Evolutionary conservation across 2,329 filamentous ascomycete genomes (phyloP), one percentile per base, ranked within the genome.

Genomic region (Aspergillus neoniger): DNA sequence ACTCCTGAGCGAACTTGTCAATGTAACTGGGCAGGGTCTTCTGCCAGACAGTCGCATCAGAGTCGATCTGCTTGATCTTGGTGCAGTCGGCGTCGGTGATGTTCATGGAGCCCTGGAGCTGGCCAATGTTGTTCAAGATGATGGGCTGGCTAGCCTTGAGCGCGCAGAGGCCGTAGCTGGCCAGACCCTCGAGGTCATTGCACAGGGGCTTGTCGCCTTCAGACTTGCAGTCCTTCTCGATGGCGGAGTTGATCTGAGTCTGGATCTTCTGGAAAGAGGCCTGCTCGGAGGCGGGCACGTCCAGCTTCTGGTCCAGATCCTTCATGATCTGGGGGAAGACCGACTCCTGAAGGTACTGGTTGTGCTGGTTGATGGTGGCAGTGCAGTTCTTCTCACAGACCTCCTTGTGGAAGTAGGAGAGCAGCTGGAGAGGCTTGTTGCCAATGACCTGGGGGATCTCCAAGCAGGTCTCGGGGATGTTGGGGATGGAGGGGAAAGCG

Each of bases 301-400:
- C 58, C 17, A 60, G 50, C 36, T 49, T 57, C 23, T 54, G 23
- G 19, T 60, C 51, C 17, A 60, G 15, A 21, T 55, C 43, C 50
- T 60, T 54, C 30, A 57, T 52, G 21, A 60, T 28, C 49, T 60
- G 49, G 5, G 61, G 61, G 49, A 55, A n/a, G 12, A 63, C 54
- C 9, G 47, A 36, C 15, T 60, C 51, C 32, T 60, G 32, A n/a
- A 63, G 12, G 38, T 55, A 63, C 12, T 53, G 21, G 48, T 51
- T 60, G 43, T 58, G 54, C 36, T 63, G 48, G 54, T 63, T 63
- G 61, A 63, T 60, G 15, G 60, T 63, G 49, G 60, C 43, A 17
- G 49, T 55, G 58, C 60, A 63, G 44, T 57, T 55, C 58, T 63
- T 53, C 36, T 60, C 48, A 28, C 60, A 63, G 2, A 58, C 60